Conservation (phyloP, 768 basidiomycete species). For the Pisolithus sp. region DNA sequence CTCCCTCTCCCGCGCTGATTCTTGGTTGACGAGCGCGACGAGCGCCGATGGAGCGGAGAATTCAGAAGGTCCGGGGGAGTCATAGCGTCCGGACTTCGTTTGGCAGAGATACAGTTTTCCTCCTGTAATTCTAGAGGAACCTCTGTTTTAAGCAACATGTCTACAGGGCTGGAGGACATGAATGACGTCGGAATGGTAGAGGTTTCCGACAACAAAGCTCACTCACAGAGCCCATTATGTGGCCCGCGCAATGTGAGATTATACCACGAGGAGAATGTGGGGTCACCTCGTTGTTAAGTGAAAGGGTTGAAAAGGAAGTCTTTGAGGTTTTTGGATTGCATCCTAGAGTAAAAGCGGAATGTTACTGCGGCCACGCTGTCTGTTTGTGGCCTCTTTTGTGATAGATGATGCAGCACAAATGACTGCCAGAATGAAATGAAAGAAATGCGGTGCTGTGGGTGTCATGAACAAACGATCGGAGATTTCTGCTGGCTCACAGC, state of each 20-base stretch:
- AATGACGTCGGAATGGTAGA: constrained; percentile 26
- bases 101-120: constrained; percentile 4
- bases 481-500: constrained; percentile 23
- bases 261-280: constrained; percentile 23
- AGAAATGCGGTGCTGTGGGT: constrained; percentile 14
- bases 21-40: constrained; percentile 25
- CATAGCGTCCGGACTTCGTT: constrained; percentile 16
- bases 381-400: constrained; percentile 18
- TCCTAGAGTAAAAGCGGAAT: constrained; percentile 27
- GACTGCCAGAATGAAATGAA: constrained; percentile 16
- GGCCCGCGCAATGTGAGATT: constrained; percentile 16
- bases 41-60: constrained; percentile 21
- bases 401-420: constrained; percentile 9
- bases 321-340: constrained; percentile 17
- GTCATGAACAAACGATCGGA: constrained; percentile 8
- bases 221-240: constrained; percentile 20
- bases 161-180: constrained; percentile 24
- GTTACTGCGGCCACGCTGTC: constrained; percentile 28
- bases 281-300: constrained; percentile 29
- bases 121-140: constrained; percentile 16
- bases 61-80: constrained; percentile 19
- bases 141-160: constrained; percentile 28
- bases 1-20: constrained; percentile 17
- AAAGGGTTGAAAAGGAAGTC: constrained; percentile 13
- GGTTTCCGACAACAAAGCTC: constrained; percentile 18